Evolutionary conservation across 2,329 filamentous ascomycete genomes (phyloP).

Genomic region (Colletotrichum magnum): DNA sequence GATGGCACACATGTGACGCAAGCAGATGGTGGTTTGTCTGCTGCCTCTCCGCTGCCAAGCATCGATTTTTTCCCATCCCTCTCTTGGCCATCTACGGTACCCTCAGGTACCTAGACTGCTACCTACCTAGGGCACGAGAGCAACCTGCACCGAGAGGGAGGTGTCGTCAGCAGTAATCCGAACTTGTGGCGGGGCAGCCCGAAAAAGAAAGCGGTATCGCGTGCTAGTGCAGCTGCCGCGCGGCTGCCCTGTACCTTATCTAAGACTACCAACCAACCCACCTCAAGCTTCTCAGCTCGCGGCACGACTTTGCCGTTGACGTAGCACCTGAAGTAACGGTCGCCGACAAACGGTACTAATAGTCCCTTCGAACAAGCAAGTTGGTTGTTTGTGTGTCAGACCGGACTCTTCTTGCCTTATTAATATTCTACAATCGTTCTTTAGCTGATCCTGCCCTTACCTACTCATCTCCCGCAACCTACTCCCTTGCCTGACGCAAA

Average conservation of each 20-base stretch:
- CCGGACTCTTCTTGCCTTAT: background rate
- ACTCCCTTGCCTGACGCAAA: slow-evolving; percentile 1
- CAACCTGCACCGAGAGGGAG: slow-evolving; percentile 3
- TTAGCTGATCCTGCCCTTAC: slow-evolving; percentile 3
- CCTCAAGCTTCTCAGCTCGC: slow-evolving; percentile 27
- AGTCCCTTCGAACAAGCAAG: slow-evolving; percentile 1
- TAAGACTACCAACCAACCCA: slow-evolving; percentile 25
- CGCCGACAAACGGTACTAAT: slow-evolving; percentile 12
- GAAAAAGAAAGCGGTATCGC: background rate
- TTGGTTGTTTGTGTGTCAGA: background rate
- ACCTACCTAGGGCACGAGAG: slow-evolving; percentile 7
- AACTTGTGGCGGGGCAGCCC: slow-evolving; percentile 26
- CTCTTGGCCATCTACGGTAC: slow-evolving; percentile 3
- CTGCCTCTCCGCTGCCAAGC: slow-evolving; percentile 9
- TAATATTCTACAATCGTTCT: background rate
- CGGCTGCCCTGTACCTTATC: slow-evolving; percentile 14
- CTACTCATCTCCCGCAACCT: slow-evolving; percentile 9
- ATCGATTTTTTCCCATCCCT: background rate
- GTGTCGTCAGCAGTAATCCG: slow-evolving; percentile 37
- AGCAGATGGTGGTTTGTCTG: slow-evolving; percentile 3
- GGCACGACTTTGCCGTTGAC: slow-evolving; percentile 34
- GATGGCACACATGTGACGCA: slow-evolving; percentile 24
- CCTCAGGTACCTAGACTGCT: background rate
- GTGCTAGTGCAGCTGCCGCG: slow-evolving; percentile 19
- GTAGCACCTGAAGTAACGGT: slow-evolving; percentile 19